A percentile compares a stretch with the other conserved stretches of the same genome.
phyloP scores from a whole-genome alignment of 2,329 filamentous ascomycete species.

The Alternaria dauci region DNA sequence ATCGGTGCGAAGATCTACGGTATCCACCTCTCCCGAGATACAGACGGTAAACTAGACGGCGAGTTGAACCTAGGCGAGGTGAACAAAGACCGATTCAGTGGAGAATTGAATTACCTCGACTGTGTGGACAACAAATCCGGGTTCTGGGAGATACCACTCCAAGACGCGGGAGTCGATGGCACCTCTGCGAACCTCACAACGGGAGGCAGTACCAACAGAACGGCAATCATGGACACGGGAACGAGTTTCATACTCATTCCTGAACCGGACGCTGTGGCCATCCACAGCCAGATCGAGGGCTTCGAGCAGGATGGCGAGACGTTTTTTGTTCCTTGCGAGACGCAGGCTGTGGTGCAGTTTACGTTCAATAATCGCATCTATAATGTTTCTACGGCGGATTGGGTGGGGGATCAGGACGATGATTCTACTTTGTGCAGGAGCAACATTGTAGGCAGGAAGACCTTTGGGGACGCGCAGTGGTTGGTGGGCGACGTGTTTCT shows the following conservation, averaged over 20 bases:
- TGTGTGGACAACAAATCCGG: slow-evolving; percentile 60
- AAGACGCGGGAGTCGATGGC: slow-evolving; percentile 70
- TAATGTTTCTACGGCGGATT: slow-evolving; percentile 74
- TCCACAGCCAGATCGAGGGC: slow-evolving; percentile 74
- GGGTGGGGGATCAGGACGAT: slow-evolving; percentile 62
- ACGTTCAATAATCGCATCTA: slow-evolving; percentile 74
- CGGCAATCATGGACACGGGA: slow-evolving; percentile 83
- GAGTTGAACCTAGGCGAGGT: slow-evolving; percentile 79
- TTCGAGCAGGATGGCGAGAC: slow-evolving; percentile 66
- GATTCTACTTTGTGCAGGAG: slow-evolving; percentile 61
- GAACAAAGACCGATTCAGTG: slow-evolving; percentile 72
- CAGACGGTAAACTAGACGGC: slow-evolving; percentile 73
- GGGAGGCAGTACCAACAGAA: slow-evolving; percentile 49
- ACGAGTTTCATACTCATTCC: slow-evolving; percentile 83
- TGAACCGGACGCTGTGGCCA: slow-evolving; percentile 67
- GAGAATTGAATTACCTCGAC: slow-evolving; percentile 72
- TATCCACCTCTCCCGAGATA: slow-evolving; percentile 72
- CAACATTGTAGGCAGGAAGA: slow-evolving; percentile 76
- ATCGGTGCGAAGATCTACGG: slow-evolving; percentile 74
- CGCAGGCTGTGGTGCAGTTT: slow-evolving; percentile 67
- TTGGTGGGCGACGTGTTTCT: slow-evolving; percentile 86
- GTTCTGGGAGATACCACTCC: slow-evolving; percentile 78
- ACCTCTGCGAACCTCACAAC: slow-evolving; percentile 55
- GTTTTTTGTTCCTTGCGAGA: slow-evolving; percentile 78
- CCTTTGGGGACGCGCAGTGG: slow-evolving; percentile 71